phyloP scores from a whole-genome alignment of 1,139 yeast species.

The Taphrina sp. region DNA sequence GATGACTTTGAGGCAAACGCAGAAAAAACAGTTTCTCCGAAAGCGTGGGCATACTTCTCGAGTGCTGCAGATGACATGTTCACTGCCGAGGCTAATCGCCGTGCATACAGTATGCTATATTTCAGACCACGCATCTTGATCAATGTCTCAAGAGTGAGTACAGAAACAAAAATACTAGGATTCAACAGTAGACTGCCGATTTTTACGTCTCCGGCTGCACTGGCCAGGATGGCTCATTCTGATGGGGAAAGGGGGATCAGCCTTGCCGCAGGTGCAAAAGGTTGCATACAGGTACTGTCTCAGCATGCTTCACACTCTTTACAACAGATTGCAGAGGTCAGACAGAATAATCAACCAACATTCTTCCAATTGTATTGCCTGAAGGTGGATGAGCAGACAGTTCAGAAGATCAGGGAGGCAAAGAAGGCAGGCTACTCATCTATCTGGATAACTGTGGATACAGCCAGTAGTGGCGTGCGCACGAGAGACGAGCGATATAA shows the following conservation, averaged over 20 bases:
- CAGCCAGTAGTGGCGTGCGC: neutral
- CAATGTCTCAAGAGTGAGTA: conserved; percentile 49
- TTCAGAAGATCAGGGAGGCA: neutral
- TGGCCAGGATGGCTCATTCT: conserved; percentile 71
- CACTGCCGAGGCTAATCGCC: conserved; percentile 52
- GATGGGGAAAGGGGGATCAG: conserved; percentile 74
- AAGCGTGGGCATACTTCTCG: conserved; percentile 58
- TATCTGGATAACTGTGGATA: neutral
- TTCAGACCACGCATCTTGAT: conserved; percentile 53
- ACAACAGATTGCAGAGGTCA: neutral
- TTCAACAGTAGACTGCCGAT: conserved; percentile 59
- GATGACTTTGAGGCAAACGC: conserved; percentile 86
- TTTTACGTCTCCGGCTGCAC: conserved; percentile 76
- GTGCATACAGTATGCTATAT: conserved; percentile 50
- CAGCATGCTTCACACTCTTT: conserved; percentile 58
- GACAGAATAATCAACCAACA: neutral
- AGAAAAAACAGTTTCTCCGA: conserved; percentile 57
- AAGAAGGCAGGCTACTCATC: neutral
- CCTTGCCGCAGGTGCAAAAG: conserved; percentile 65
- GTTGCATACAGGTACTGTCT: conserved; percentile 75
- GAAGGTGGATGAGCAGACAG: neutral
- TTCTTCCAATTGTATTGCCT: neutral
- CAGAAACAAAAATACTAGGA: conserved; percentile 51
- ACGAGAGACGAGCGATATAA: neutral
- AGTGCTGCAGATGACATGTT: conserved; percentile 58